Base-by-base conservation (phyloP, 805 yeast species). In the Pichia heedii region DNA sequence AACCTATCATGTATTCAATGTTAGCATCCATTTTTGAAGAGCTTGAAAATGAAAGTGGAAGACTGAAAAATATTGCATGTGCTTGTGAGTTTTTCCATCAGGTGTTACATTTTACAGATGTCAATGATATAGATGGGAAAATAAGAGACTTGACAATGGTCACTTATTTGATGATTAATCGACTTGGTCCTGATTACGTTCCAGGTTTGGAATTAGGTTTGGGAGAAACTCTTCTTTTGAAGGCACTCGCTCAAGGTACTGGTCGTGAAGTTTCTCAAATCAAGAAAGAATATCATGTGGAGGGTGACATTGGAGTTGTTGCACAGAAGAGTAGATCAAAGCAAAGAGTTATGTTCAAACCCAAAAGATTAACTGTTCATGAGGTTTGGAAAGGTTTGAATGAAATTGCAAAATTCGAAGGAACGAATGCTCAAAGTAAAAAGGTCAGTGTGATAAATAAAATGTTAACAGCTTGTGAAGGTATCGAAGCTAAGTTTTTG, bases 171-270 rank as follows among this genome's bases (percentile, higher is more conserved):
- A 84, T 84, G 63, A 88, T 90, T 58, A 90, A 90, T 59, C 69
- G 90, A 48, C 66, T 89, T 10, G 96, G 97, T 0, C 98, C 98
- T 0, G 98, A 93, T 60, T 93, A 93, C 57, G 96, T 87, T 57
- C 65, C 65, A 0, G 97, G 94, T 26, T 66, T 90, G 45, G 98
- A 93, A 57, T 68, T 93, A 22, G 98, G 98, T 0, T 70, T 93
- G 3, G 98, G 98, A 16, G 98, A 93, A 61, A 79, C 94, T 2
- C 59, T 93, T 11, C 66, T 93, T 22, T 78, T 89, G 55, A 93
- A 89, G 56, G 93, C 97, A 0, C 77, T 93, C 34, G 79, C 88
- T 30, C 95, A 85, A 56, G 77, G 95, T 40, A 89, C 95, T 16
- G 98, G 98, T 1, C 71, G 95, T 43, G 73, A 89, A 0, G 52